Conservation (phyloP, 2,329 filamentous ascomycete genomes). For the Penicillium sp. region DNA sequence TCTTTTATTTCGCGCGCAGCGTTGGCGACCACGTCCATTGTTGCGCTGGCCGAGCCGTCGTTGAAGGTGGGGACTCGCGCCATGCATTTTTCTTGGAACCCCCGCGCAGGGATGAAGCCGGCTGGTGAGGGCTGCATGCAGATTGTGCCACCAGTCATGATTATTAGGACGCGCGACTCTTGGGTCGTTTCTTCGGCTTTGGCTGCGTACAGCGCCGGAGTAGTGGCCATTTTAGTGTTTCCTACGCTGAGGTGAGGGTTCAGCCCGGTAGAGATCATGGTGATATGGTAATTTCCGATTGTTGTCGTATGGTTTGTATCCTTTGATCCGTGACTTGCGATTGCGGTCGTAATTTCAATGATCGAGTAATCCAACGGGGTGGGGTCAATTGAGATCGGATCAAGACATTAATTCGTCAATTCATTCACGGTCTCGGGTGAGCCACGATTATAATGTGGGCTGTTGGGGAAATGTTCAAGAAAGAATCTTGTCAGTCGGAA, state of each 20-base stretch:
- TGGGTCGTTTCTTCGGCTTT: conserved; percentile 44
- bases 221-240: conserved; percentile 23
- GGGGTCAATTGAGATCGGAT: background rate
- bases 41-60: conserved; percentile 62
- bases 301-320: background rate
- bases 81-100: conserved; percentile 80
- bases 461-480: conserved; percentile 12
- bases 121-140: conserved; percentile 83
- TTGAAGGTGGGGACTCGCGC: conserved; percentile 83
- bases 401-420: conserved; percentile 7
- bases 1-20: conserved; percentile 48
- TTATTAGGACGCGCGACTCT: conserved; percentile 80
- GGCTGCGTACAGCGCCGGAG: conserved; percentile 23
- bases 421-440: background rate
- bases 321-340: background rate
- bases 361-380: background rate
- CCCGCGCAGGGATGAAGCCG: conserved; percentile 75
- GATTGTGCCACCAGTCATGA: conserved; percentile 80
- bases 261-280: conserved; percentile 2
- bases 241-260: background rate
- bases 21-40: conserved; percentile 57
- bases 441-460: conserved; percentile 2
- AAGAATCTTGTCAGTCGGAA: background rate
- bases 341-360: background rate
- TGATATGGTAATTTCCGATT: background rate